Percentiles rank a stretch among this genome's conserved stretches.
phyloP scores from a whole-genome alignment of 495 filamentous ascomycete species.

The Penicillium macrosclerotiorum region DNA sequence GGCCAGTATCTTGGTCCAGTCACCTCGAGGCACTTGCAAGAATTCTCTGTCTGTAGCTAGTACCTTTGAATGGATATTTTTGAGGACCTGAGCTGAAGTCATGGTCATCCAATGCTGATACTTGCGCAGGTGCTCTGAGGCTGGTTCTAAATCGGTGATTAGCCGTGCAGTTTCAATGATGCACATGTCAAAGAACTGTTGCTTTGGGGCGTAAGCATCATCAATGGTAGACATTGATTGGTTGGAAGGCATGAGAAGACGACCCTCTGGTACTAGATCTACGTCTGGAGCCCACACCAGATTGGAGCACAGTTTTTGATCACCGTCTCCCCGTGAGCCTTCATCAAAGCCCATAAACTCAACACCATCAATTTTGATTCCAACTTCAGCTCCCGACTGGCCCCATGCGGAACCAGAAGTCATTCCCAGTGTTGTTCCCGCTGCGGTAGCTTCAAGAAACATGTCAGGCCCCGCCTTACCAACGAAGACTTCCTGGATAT shows the following conservation, averaged over 20 bases:
- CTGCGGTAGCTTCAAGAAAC: background rate
- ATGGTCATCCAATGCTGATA: background rate
- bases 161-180: background rate
- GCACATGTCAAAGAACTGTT: conserved; percentile 1
- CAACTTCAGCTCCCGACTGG: background rate
- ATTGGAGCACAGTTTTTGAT: background rate
- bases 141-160: background rate
- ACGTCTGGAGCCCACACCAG: background rate
- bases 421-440: background rate
- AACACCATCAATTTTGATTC: background rate
- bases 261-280: background rate
- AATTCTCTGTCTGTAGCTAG: background rate
- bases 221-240: background rate
- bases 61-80: background rate
- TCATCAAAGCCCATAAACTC: background rate
- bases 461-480: background rate
- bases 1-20: background rate
- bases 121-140: background rate
- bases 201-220: background rate
- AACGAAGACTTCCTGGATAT: background rate
- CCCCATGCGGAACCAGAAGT: background rate
- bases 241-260: background rate
- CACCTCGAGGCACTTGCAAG: background rate
- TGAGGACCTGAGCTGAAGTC: background rate
- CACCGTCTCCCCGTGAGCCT: background rate